Evolutionary conservation across 257 asterid genomes (phyloP).

Genomic region (Solanum commersonii): DNA sequence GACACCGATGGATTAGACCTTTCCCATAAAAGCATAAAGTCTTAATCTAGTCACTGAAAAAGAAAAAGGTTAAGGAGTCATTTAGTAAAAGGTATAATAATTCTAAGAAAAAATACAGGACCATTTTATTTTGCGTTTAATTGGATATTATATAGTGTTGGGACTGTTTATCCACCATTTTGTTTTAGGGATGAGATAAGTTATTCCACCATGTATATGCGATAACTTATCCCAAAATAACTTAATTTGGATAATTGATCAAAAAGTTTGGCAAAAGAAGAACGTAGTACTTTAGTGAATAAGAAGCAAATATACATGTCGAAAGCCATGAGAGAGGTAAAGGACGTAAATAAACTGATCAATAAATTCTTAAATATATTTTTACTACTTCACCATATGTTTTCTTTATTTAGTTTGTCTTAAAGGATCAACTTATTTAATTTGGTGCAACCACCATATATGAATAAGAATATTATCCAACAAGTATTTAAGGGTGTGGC

Average conservation of each 20-base stretch:
- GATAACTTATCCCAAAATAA: too few relatives aligned
- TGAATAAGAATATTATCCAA: not conserved
- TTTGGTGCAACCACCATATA: not conserved
- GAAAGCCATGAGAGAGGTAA: not conserved
- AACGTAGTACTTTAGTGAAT: not conserved
- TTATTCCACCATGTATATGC: not conserved
- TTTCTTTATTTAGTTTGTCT: not conserved
- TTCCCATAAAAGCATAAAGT: not conserved
- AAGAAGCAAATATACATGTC: not conserved
- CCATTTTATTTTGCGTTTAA: too few relatives aligned
- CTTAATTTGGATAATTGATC: too few relatives aligned
- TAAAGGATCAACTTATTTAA: not conserved
- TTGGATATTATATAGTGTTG: too few relatives aligned
- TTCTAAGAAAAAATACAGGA: not conserved
- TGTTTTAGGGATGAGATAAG: too few relatives aligned
- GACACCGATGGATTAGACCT: too few relatives aligned
- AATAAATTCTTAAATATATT: not conserved
- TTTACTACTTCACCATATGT: not conserved
- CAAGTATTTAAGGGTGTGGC: not conserved
- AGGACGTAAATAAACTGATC: not conserved
- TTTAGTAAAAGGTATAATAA: not conserved
- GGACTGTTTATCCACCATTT: too few relatives aligned
- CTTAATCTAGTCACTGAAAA: not conserved
- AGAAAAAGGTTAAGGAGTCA: not conserved
- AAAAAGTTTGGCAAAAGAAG: not conserved